Base-by-base conservation (phyloP, 1,284 basidiomycete species). In the Microbotryum intermedium region DNA sequence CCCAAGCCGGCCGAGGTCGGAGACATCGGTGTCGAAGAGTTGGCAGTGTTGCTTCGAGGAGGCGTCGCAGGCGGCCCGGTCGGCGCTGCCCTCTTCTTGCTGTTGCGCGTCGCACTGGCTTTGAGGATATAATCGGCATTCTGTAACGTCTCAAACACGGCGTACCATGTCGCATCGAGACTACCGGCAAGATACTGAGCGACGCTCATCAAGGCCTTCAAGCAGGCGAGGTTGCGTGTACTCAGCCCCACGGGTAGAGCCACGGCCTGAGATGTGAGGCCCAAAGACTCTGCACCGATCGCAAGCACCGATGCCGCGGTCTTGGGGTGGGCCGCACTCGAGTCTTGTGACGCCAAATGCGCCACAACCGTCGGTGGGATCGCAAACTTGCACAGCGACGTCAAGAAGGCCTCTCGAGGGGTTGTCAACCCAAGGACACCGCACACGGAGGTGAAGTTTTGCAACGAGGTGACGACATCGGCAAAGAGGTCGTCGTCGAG, bases 391-490 rank as follows among this genome's bases (percentile, higher is more conserved):
- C 89, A 83, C 13, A 97, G 81, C 48, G 84, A 87, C 23, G 84
- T 87, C 70, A 97, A 83, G 74, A 97, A 89, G 0, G 91, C 90
- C 67, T 97, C 91, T n/a, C 94, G 83, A 0, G 92, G 90, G 0
- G 89, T 93, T 0, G 79, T 76, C 6, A 97, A 79, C 2, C 82
- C 83, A 13, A 97, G 82, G 74, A 89, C 87, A n/a, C 94, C 94
- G 30, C 89, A 85, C 1, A 90, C 88, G 59, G 88, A 87, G 4
- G 88, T 88, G 73, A 95, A 83, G 42, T 86, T 85, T 69, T 92
- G 87, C 66, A 89, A 84, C 58, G 86, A 85, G 1, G 84, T 80
- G 13, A 94, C 79, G 4, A 87, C 84, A 60, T 91, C 89, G 9
- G 85, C 84, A 71, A 94, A 94, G 6, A 93, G 80, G 56, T 89